A percentile compares a stretch with the other conserved stretches of the same genome.
phyloP scores from a whole-genome alignment of 257 asterid genomes.

The Solanum pinnatisectum region DNA sequence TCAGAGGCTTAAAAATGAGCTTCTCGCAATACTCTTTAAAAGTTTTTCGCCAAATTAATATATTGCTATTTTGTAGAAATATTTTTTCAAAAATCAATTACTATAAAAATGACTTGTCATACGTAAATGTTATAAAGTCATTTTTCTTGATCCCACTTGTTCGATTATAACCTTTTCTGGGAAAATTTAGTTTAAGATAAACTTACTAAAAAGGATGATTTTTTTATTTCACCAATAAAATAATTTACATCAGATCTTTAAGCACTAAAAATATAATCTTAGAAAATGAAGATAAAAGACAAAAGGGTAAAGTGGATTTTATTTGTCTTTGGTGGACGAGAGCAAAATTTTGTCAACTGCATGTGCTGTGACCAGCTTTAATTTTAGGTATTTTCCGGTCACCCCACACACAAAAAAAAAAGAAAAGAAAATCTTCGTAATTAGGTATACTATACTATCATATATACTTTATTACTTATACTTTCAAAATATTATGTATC shows the following conservation, averaged over 20 bases:
- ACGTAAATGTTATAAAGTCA: neutral
- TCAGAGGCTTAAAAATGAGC: neutral
- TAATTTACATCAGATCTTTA: neutral
- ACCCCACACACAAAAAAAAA: neutral
- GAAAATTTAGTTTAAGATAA: neutral
- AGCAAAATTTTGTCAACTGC: neutral
- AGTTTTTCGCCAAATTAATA: neutral
- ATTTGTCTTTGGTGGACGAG: neutral
- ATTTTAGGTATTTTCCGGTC: neutral
- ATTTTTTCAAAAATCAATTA: neutral
- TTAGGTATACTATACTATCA: too few relatives aligned
- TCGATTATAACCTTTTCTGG: neutral
- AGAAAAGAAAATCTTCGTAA: neutral
- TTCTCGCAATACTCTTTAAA: neutral
- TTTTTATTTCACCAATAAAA: neutral
- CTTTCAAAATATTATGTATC: rapidly evolving
- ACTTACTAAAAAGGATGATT: neutral
- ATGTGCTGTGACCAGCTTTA: neutral
- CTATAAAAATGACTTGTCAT: neutral
- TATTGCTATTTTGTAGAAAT: neutral
- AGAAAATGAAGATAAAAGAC: neutral
- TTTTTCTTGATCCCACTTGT: neutral
- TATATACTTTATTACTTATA: too few relatives aligned
- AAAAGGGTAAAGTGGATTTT: neutral
- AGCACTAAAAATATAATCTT: neutral